Conservation (phyloP, 768 basidiomycete species). For the Agaricus sinodeliciosus region DNA sequence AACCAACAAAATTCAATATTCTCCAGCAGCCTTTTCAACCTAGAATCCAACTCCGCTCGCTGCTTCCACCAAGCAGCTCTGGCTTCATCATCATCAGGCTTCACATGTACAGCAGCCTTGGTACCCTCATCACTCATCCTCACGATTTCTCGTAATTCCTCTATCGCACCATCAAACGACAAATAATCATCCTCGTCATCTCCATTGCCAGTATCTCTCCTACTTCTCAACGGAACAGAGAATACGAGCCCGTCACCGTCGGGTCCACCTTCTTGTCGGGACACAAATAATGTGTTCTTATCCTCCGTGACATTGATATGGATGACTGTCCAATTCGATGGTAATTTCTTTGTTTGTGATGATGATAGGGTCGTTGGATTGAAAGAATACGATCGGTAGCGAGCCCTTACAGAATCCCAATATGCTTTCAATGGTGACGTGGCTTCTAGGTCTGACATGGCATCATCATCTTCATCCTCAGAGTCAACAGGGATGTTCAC, state of each 20-base stretch:
- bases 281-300: slow-evolving; percentile 74
- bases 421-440: slow-evolving; percentile 39
- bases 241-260: slow-evolving; percentile 64
- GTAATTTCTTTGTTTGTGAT: slow-evolving; percentile 42
- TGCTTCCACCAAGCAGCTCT: slow-evolving; percentile 84
- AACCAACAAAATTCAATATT: slow-evolving; percentile 97
- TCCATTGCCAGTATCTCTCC: slow-evolving; percentile 64
- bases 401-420: slow-evolving; percentile 53
- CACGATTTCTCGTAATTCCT: slow-evolving; percentile 77
- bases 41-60: slow-evolving; percentile 65
- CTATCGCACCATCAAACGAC: slow-evolving; percentile 64
- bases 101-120: slow-evolving; percentile 64
- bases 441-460: slow-evolving; percentile 12
- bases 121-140: slow-evolving; percentile 71
- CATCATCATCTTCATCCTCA: slow-evolving; percentile 32
- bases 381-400: slow-evolving; percentile 43
- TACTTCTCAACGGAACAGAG: slow-evolving; percentile 81
- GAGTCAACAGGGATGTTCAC: slow-evolving; percentile 17
- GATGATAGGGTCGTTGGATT: slow-evolving; percentile 35
- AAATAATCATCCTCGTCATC: slow-evolving; percentile 66
- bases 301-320: slow-evolving; percentile 82
- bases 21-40: slow-evolving; percentile 66
- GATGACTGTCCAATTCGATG: slow-evolving; percentile 76
- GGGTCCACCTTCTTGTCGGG: slow-evolving; percentile 59
- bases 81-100: slow-evolving; percentile 56